Base-by-base conservation (phyloP, 345 rosid species). In the Passiflora organensis region DNA sequence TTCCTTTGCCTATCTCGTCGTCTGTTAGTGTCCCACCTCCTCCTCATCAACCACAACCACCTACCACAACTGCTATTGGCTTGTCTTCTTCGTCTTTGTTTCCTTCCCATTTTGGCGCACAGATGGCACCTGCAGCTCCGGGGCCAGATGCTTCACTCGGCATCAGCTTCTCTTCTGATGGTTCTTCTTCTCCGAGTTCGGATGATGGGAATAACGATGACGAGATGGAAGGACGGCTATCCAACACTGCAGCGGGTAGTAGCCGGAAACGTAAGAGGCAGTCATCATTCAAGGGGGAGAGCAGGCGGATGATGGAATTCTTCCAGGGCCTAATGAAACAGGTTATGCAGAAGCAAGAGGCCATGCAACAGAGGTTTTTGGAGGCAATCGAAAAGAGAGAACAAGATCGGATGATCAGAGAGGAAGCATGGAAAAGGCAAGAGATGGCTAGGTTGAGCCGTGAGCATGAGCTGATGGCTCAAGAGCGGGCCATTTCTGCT, bases 351-450 rank as follows among this genome's bases (percentile, higher is more conserved):
- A 84, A 86, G 70, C 97, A 89, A 67, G 87, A 86, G 48, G 70
- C 70, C 1, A 79, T 89, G 95, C 97, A 86, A 56, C 58, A 76
- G 52, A 71, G 79, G 55, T 86, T 89, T 60, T 64, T 89, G 36
- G 95, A 89, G 51, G 85, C 82, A 10, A 78, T 86, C 12, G 97
- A 89, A 75, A 86, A 75, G 77, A 76, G 86, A 69, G 97, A 89
- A 58, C 84, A 78, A 51, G 97, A 89, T 37, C 71, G 95, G 74
- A 72, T 79, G 73, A 60, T 72, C 16, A 75, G 93, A 32, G 93
- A 89, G 60, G 95, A 89, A 68, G 77, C 93, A 23, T 84, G 97
- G 91, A 82, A 71, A 72, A 76, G 86, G 45, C 97, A 89, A 61
- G 87, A 86, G 51, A 78, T 76, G 76, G 64, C 79, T 12, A 78